These are phyloP conservation scores for Setaria viridis DNA, from an alignment of 202 grass and related monocot species.

Conservation along the genomic window DNA sequence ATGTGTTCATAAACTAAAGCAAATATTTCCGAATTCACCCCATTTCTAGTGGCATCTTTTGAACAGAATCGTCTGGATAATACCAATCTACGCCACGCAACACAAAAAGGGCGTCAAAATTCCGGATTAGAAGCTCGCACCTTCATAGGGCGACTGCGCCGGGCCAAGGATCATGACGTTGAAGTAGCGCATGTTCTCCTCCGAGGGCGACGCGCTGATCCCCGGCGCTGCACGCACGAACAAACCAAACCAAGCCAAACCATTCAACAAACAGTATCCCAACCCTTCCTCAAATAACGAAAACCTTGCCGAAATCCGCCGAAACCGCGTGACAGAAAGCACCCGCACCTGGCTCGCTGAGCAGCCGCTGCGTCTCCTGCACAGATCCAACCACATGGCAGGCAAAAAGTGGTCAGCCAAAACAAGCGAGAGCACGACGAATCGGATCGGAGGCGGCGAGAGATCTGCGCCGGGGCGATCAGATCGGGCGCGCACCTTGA, in stretches of 20 bases:
- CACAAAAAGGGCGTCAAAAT: not conserved
- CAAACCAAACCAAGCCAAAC: not conserved
- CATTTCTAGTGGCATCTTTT: slow-evolving; percentile 16
- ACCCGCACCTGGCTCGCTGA: slow-evolving; percentile 85
- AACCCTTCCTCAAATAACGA: not conserved
- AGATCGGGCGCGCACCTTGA: slow-evolving; percentile 71
- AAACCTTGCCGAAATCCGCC: slow-evolving; percentile 30
- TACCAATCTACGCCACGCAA: not conserved
- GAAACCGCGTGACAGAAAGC: not conserved
- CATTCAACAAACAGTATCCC: slow-evolving; percentile 28
- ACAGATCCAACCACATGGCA: slow-evolving; percentile 50
- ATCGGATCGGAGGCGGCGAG: slow-evolving; percentile 24
- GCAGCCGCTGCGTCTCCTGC: slow-evolving; percentile 95
- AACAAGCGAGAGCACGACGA: not conserved
- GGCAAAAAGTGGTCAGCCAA: slow-evolving; percentile 31
- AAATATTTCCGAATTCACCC: slow-evolving; percentile 21
- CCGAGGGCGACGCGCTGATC: slow-evolving; percentile 92
- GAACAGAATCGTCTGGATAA: slow-evolving; percentile 28
- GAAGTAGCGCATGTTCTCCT: slow-evolving; percentile 99
- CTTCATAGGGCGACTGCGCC: slow-evolving; percentile 93
- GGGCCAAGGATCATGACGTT: slow-evolving; percentile 99
- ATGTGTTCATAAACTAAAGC: not conserved
- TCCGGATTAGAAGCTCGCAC: slow-evolving; percentile 38
- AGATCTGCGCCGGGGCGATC: slow-evolving; percentile 49
- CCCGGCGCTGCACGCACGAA: slow-evolving; percentile 75